Percentiles rank a stretch among this genome's conserved stretches.
Conservation (phyloP, 164 flowering plant species). For the Magnolia changhungtana region DNA sequence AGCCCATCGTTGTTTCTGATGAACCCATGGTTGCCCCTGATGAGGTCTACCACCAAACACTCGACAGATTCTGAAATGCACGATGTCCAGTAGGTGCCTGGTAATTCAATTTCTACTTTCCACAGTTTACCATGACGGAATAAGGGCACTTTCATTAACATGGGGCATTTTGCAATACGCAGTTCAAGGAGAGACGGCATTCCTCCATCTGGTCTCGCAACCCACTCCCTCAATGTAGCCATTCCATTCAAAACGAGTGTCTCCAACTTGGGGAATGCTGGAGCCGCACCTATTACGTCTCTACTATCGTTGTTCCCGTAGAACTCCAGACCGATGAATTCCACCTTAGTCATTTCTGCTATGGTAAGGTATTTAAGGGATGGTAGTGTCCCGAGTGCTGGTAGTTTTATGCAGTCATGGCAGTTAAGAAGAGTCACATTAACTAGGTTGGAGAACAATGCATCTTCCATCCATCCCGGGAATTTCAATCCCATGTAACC, state of each 20-base stretch:
- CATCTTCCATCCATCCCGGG: slow-evolving; percentile 3
- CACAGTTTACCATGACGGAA: slow-evolving; percentile 5
- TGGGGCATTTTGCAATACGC: neutral
- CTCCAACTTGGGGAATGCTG: slow-evolving; percentile 9
- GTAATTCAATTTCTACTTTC: neutral
- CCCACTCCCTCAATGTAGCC: neutral
- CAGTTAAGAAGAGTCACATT: neutral
- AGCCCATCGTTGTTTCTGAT: too few species aligned
- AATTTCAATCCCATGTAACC: neutral
- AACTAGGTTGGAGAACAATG: neutral
- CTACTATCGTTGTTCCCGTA: neutral
- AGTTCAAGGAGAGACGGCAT: neutral
- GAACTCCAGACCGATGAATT: neutral
- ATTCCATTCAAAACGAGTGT: neutral
- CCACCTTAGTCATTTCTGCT: neutral
- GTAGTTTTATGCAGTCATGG: neutral
- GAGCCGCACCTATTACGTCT: too few species aligned
- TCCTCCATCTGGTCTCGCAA: neutral
- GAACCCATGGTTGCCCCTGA: too few species aligned
- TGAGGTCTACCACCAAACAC: too few species aligned
- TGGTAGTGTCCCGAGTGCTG: slow-evolving; percentile 6
- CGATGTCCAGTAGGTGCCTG: slow-evolving; percentile 10
- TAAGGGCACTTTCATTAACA: slow-evolving; percentile 7
- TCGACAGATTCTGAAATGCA: too few species aligned
- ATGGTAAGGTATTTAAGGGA: neutral